Evolutionary conservation across 768 basidiomycete species (phyloP).

Genomic region (Dacryopinax spathularia): DNA sequence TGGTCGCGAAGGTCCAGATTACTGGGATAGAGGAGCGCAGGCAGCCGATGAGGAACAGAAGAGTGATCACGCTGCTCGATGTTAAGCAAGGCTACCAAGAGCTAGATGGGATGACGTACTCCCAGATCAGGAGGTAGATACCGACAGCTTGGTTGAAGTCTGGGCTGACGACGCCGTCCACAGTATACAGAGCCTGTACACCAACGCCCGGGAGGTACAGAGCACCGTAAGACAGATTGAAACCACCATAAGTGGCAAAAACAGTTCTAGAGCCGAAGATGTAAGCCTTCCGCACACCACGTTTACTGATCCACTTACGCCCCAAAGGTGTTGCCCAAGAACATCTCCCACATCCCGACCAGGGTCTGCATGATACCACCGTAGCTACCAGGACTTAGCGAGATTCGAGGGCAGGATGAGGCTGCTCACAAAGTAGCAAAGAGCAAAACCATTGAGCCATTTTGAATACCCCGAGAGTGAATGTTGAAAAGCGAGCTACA

Average conservation of each 20-base stretch:
- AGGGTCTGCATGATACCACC: not conserved
- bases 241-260: not conserved
- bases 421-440: not conserved
- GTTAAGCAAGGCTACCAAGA: not conserved
- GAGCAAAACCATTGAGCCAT: not conserved
- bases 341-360: conserved; percentile 3
- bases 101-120: not conserved
- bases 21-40: not conserved
- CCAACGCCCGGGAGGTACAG: not conserved
- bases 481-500: not conserved
- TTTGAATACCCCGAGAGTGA: not conserved
- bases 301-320: not conserved
- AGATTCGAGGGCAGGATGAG: not conserved
- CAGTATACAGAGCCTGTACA: not conserved
- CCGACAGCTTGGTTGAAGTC: not conserved
- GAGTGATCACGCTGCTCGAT: not conserved
- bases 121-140: conserved; percentile 1
- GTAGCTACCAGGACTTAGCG: not conserved
- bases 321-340: not conserved
- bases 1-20: not conserved
- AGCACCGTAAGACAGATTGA: not conserved
- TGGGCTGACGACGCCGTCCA: not conserved
- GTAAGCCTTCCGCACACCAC: not conserved
- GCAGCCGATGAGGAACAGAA: not conserved
- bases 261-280: not conserved